Base-by-base conservation (phyloP, 2,329 filamentous ascomycete species). In the Penicillium vulpinum region DNA sequence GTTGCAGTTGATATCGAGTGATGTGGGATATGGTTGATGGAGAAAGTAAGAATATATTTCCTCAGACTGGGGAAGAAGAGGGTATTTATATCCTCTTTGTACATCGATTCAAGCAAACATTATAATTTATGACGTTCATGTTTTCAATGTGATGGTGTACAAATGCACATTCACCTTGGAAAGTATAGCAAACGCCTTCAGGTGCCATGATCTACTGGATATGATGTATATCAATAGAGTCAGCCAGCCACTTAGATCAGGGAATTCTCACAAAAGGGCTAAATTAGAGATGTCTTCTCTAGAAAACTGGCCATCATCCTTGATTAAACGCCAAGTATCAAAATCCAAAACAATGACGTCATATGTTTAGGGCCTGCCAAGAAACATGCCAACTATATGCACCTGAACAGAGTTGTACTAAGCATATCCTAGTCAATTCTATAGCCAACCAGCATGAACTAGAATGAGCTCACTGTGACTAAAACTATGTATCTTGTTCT, bases 391-490 rank as follows among this genome's bases (percentile, higher is more conserved):
- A 48, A 35, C 29, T 48, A 41, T 40, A 21, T 40, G 8, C 40
- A 28, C 16, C 24, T 8, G 26, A 26, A 5, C 38, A 33, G 5
- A 4, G 3, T 26, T 26, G 31, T 18, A 36, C 33, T 15, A 15
- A 21, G 4, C 16, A 45, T 2, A 38, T 47, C 41, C 24, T 45
- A 13, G 41, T 38, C 33, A 15, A 46, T 47, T 31, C 6, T 1
- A 47, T 45, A 44, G 21, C 16, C 48, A 50, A 31, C 36, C 22
- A 51, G 16, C 15, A 40, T 39, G 21, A 5, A 26, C 4, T 26
- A 13, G 5, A 44, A 44, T 53, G 51, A 53, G 24, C 26, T 47
- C 51, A 47, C 21, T 28, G 49, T 53, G 41, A 18, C 24, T 26
- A 31, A 31, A 9, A 4, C 5, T 28, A 11, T 10, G 6, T 21